Conservation (phyloP, 1,139 yeast species). For the Geotrichum restrictum region DNA sequence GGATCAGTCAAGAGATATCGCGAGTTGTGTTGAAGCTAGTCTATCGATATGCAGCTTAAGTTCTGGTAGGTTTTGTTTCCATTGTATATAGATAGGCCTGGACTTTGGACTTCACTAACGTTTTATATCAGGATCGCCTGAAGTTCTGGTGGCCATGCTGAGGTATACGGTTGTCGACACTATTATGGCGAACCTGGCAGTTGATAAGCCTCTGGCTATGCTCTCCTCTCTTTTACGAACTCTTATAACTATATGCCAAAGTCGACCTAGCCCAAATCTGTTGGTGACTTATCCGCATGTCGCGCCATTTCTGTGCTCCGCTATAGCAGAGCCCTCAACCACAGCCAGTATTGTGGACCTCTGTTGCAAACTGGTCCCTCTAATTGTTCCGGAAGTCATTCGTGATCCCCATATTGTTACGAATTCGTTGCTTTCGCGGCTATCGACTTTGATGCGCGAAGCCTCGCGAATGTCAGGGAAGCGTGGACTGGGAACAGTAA, state of each 20-base stretch:
- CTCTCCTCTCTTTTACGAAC: conserved; percentile 29
- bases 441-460: conserved; percentile 21
- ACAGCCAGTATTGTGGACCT: conserved; percentile 25
- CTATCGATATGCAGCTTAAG: conserved; percentile 37
- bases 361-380: conserved; percentile 30
- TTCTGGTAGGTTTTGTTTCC: conserved; percentile 30
- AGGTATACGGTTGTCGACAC: conserved; percentile 27
- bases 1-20: conserved; percentile 15
- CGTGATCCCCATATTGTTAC: conserved; percentile 21
- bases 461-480: not conserved
- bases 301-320: conserved; percentile 24
- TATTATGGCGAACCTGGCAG: conserved; percentile 23
- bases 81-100: not conserved
- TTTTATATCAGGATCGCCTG: conserved; percentile 23
- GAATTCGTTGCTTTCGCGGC: conserved; percentile 24
- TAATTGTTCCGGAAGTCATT: conserved; percentile 25
- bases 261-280: conserved; percentile 28
- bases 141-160: conserved; percentile 27
- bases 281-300: conserved; percentile 27
- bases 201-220: conserved; percentile 25
- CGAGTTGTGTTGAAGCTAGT: conserved; percentile 33
- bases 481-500: not conserved
- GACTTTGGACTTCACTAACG: not conserved
- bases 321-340: conserved; percentile 25
- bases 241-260: conserved; percentile 28